Evolutionary conservation across 2,329 filamentous ascomycete species (phyloP).

Genomic region (Chaetothyriales sp.): DNA sequence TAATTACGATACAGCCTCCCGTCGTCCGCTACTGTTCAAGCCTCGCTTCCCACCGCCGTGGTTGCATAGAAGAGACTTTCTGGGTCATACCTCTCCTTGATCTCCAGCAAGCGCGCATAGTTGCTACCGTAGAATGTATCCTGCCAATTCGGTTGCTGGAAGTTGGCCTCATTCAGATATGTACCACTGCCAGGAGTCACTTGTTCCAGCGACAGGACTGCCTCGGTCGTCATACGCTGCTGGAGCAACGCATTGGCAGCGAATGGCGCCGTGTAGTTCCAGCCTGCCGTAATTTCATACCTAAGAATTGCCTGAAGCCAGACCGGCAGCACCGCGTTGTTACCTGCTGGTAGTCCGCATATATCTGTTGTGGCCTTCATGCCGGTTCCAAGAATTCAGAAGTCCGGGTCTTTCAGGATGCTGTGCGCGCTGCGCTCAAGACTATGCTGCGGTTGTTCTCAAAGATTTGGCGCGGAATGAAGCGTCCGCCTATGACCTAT

Average conservation of each 20-base stretch:
- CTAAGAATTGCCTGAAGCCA: constrained; percentile 24
- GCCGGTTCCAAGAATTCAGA: background rate
- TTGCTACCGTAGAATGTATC: constrained; percentile 8
- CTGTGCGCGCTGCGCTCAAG: background rate
- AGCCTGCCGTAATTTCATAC: constrained; percentile 32
- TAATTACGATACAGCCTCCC: background rate
- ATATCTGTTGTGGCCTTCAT: background rate
- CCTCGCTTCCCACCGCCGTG: constrained; percentile 9
- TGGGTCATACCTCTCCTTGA: constrained; percentile 13
- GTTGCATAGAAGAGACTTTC: constrained; percentile 6
- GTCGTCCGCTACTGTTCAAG: background rate
- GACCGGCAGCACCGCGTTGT: constrained; percentile 22
- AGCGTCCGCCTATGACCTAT: background rate
- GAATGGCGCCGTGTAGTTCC: constrained; percentile 15
- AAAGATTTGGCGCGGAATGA: background rate
- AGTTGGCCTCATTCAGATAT: constrained; percentile 25
- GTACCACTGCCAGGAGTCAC: constrained; percentile 23
- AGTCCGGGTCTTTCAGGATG: background rate
- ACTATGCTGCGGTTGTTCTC: background rate
- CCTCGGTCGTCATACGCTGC: constrained; percentile 38
- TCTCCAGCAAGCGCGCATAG: constrained; percentile 2
- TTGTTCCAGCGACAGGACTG: constrained; percentile 19
- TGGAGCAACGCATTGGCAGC: constrained; percentile 21
- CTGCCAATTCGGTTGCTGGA: constrained; percentile 7
- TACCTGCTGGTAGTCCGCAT: constrained; percentile 2